Evolutionary conservation across 1,284 basidiomycete genomes (phyloP).

Genomic region (Anthracocystis setariae): DNA sequence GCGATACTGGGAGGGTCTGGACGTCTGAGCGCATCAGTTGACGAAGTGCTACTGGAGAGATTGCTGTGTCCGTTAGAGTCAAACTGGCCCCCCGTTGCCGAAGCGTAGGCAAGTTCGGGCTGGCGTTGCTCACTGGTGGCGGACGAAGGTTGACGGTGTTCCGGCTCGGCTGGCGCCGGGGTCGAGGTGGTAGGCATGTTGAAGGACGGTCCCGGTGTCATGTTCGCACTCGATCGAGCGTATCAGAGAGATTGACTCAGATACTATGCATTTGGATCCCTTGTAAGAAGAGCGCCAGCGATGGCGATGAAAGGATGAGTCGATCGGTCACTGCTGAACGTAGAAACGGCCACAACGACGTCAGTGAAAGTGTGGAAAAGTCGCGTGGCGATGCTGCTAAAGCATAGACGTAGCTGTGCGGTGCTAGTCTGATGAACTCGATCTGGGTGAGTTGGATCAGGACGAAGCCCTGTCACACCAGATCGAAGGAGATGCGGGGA

Average conservation of each 20-base stretch:
- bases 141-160: neutral
- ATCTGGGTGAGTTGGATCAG: conserved; percentile 11
- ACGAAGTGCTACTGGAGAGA: neutral
- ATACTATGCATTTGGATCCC: neutral
- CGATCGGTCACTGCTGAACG: neutral
- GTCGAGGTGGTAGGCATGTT: conserved; percentile 23
- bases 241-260: neutral
- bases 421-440: neutral
- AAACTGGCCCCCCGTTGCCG: neutral
- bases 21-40: conserved; percentile 9
- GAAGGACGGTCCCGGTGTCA: conserved; percentile 52
- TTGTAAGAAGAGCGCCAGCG: neutral
- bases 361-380: no score
- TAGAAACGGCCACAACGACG: neutral
- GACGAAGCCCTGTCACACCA: neutral
- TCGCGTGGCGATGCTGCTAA: no score
- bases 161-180: conserved; percentile 3
- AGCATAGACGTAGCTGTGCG: no score
- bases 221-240: conserved; percentile 4
- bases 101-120: neutral
- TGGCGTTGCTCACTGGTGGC: conserved; percentile 6
- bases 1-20: conserved; percentile 3
- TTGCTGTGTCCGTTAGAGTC: neutral
- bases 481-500: neutral
- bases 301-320: neutral